A percentile compares a stretch with the other conserved stretches of the same genome.
Conservation (phyloP, 2,329 filamentous ascomycete species). For the Apiospora malaysiana region DNA sequence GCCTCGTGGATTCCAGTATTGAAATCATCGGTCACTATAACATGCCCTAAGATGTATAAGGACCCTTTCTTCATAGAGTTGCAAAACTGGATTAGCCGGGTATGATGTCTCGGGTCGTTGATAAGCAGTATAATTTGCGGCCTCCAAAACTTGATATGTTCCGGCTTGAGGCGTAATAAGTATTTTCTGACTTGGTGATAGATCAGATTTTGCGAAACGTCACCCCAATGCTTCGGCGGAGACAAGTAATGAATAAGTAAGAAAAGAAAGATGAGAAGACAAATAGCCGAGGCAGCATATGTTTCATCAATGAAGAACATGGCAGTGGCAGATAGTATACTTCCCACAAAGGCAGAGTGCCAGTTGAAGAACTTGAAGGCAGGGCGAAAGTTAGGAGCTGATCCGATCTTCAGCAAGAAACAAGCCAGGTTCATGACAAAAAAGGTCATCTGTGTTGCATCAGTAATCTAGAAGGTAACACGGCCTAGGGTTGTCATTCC, state of each 20-base stretch:
- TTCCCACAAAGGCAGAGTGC: constrained; percentile 78
- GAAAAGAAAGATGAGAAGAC: constrained; percentile 77
- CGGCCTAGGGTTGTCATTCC: background rate
- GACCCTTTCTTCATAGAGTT: constrained; percentile 90
- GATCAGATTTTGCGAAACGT: constrained; percentile 87
- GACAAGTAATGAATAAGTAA: constrained; percentile 84
- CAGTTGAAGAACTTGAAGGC: constrained; percentile 90
- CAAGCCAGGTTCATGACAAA: constrained; percentile 88
- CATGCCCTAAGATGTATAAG: constrained; percentile 84
- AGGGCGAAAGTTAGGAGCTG: constrained; percentile 86
- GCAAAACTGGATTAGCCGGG: constrained; percentile 86
- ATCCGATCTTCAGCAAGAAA: constrained; percentile 84
- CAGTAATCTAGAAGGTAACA: constrained; percentile 22
- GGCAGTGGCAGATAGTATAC: constrained; percentile 75
- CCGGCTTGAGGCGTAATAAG: constrained; percentile 78
- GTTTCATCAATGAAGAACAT: constrained; percentile 92
- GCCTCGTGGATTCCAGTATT: constrained; percentile 79
- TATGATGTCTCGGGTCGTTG: constrained; percentile 82
- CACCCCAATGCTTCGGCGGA: constrained; percentile 87
- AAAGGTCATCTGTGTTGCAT: constrained; percentile 74
- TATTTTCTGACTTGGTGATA: constrained; percentile 89
- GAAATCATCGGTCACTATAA: constrained; percentile 87
- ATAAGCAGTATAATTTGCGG: constrained; percentile 86
- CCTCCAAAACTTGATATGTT: constrained; percentile 94
- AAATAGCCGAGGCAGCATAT: constrained; percentile 78